phyloP scores from a whole-genome alignment of 352 stramenopile genomes.

The Elongisporangium anandrum region DNA sequence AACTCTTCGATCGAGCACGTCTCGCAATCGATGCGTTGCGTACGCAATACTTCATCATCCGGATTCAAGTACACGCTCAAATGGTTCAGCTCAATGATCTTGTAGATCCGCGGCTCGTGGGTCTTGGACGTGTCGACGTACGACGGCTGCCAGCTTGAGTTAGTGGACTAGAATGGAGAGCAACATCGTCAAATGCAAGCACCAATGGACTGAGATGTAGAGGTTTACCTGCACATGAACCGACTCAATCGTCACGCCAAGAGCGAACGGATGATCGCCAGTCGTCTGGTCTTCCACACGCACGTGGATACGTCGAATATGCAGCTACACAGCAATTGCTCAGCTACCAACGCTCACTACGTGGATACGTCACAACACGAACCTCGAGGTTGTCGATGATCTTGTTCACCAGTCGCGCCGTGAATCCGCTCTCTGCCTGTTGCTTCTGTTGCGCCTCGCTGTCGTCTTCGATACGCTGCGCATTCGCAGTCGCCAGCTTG shows the following conservation, averaged over 20 bases:
- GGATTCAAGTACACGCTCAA: slow-evolving; percentile 84
- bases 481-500: slow-evolving; percentile 15
- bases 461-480: not conserved
- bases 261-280: slow-evolving; percentile 76
- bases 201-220: not conserved
- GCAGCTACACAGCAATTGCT: slow-evolving; percentile 34
- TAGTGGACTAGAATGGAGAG: slow-evolving; percentile 55
- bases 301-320: slow-evolving; percentile 83
- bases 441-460: slow-evolving; percentile 28
- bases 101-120: slow-evolving; percentile 86
- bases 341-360: not conserved
- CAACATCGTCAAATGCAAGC: slow-evolving; percentile 3
- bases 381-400: slow-evolving; percentile 89
- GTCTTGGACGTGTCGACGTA: slow-evolving; percentile 78
- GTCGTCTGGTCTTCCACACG: slow-evolving; percentile 72
- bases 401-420: slow-evolving; percentile 78
- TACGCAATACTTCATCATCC: slow-evolving; percentile 59
- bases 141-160: slow-evolving; percentile 82
- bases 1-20: slow-evolving; percentile 78
- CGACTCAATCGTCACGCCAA: slow-evolving; percentile 81
- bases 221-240: slow-evolving; percentile 59
- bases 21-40: slow-evolving; percentile 54
- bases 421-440: slow-evolving; percentile 68
- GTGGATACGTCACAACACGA: no score
- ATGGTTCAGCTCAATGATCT: slow-evolving; percentile 86